Conservation (phyloP, 257 asterid genomes). For the Gardenia jasminoides region DNA sequence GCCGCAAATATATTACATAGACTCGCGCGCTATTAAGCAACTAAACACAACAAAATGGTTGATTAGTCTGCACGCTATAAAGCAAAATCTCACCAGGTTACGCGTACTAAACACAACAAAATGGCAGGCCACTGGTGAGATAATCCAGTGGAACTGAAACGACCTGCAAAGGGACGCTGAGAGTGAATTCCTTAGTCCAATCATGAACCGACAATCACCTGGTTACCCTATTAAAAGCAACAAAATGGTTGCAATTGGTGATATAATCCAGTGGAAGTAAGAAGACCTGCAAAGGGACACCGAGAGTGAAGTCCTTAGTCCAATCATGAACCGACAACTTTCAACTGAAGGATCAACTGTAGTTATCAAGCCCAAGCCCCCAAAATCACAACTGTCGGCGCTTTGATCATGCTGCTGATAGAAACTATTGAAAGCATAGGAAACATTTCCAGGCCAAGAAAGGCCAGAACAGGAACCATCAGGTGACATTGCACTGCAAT, state of each 20-base stretch:
- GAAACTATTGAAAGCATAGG: constrained; percentile 75
- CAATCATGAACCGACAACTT: constrained; percentile 61
- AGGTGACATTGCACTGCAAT: constrained; percentile 51
- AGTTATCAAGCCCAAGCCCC: constrained; percentile 82
- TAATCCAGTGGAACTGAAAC: constrained; percentile 25
- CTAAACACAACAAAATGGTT: constrained; percentile 36
- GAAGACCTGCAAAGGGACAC: constrained; percentile 19
- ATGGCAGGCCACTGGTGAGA: constrained; percentile 28
- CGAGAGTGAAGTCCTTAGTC: constrained; percentile 46
- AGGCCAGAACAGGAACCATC: constrained; percentile 77
- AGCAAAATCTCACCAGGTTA: constrained; percentile 8
- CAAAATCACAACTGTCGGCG: constrained; percentile 58
- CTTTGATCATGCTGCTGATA: constrained; percentile 74
- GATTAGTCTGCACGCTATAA: background rate
- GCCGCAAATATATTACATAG: background rate
- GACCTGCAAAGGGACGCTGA: constrained; percentile 30
- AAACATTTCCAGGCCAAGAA: constrained; percentile 74
- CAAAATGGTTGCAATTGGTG: constrained; percentile 29
- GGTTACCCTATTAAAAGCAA: constrained; percentile 36
- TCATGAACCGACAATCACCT: constrained; percentile 62
- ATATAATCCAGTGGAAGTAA: constrained; percentile 28
- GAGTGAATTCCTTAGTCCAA: constrained; percentile 49
- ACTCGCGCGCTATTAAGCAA: background rate
- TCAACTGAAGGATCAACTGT: constrained; percentile 73
- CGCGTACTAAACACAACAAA: constrained; percentile 31